Conservation (phyloP, 371 early-diverging fungal species). For the Lichtheimia corymbifera region DNA sequence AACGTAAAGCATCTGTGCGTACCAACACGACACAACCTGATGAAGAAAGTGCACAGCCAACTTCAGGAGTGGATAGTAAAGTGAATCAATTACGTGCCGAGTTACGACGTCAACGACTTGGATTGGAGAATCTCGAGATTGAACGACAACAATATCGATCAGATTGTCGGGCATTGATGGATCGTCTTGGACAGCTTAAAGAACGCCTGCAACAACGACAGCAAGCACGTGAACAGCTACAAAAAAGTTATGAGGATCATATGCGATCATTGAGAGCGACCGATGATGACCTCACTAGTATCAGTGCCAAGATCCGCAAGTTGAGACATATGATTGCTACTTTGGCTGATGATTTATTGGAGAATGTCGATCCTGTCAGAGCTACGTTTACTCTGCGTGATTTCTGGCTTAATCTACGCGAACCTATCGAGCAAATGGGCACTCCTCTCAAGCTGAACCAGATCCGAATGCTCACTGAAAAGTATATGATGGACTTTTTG, state of each 20-base stretch:
- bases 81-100: slow-evolving; percentile 16
- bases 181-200: slow-evolving; percentile 15
- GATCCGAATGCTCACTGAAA: slow-evolving; percentile 60
- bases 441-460: slow-evolving; percentile 45
- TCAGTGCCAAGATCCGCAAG: slow-evolving; percentile 44
- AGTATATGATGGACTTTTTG: slow-evolving; percentile 56
- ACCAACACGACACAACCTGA: neutral
- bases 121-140: slow-evolving; percentile 21
- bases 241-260: slow-evolving; percentile 56
- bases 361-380: slow-evolving; percentile 38
- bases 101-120: slow-evolving; percentile 16
- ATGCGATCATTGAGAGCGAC: slow-evolving; percentile 57
- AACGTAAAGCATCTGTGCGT: slow-evolving; percentile 7
- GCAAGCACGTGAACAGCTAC: slow-evolving; percentile 24
- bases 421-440: slow-evolving; percentile 31
- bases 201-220: slow-evolving; percentile 26
- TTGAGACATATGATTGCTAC: slow-evolving; percentile 48
- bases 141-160: slow-evolving; percentile 24
- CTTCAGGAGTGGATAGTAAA: neutral
- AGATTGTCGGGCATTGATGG: slow-evolving; percentile 19
- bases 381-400: slow-evolving; percentile 42
- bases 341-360: slow-evolving; percentile 45
- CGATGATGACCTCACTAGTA: slow-evolving; percentile 51
- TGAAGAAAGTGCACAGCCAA: neutral
- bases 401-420: slow-evolving; percentile 44